Base-by-base conservation (phyloP, 805 yeast species). In the Teunomyces cretensis region DNA sequence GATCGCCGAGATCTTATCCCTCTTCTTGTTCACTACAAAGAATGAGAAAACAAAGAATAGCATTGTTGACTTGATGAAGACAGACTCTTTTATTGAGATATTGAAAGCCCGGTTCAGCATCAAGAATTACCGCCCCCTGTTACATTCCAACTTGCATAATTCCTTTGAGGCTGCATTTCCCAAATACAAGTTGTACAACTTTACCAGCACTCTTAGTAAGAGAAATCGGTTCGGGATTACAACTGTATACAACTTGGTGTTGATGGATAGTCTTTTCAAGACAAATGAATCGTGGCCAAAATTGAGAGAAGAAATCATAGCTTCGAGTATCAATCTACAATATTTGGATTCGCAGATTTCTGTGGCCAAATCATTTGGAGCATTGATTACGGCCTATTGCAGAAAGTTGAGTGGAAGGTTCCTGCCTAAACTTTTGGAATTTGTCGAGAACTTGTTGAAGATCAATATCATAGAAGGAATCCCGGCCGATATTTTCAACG, bases 341-440 rank as follows among this genome's bases (percentile, higher is more conserved):
- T 75, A 74, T 53, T 74, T 81, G 6, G 75, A 81, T 33, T 76
- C 91, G 1, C 96, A 89, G 55, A 70, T 83, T 12, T 70, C 79
- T 3, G 78, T 86, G 15, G 85, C 88, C 3, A 84, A 84, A 54
- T 78, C 95, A 0, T 81, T 88, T 77, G 90, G 92, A 41, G 89
- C 94, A 1, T 68, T 90, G 28, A 50, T 88, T 16, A 82, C 92
- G 0, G 79, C 92, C 0, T 83, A 69, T 54, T 76, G 86, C 47
- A 76, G 80, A 49, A 70, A 67, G 37, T 61, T 60, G 16, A 55
- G 60, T 1, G 47, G 50, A 0, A 58, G 69, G 0, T 53, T 66
- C 55, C 63, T 63, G 7, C 56, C 74, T 37, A 52, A 50, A 11
- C 49, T 70, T 24, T 51, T 67, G 24, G 52, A 52, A 2, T 57